These are phyloP conservation scores for Tothia fuscella DNA, from an alignment of 2,329 filamentous ascomycete genomes.

Conservation along the genomic window DNA sequence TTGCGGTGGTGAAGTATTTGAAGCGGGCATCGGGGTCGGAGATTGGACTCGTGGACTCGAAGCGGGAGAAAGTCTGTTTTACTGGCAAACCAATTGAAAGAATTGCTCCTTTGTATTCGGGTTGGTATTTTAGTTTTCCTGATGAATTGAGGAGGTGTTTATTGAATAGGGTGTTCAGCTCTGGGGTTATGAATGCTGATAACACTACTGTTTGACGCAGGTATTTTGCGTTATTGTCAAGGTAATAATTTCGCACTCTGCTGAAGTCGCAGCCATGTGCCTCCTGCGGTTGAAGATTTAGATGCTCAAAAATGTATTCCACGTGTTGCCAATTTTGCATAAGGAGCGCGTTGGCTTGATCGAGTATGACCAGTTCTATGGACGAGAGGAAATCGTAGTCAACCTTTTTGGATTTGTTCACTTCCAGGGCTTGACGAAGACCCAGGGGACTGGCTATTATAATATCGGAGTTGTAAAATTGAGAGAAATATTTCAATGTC, in stretches of 20 bases:
- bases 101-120: constrained; percentile 57
- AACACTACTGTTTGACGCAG: constrained; percentile 79
- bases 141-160: constrained; percentile 67
- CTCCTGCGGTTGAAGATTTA: constrained; percentile 83
- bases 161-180: constrained; percentile 69
- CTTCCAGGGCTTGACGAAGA: constrained; percentile 79
- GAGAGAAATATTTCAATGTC: constrained; percentile 85
- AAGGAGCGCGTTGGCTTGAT: constrained; percentile 82
- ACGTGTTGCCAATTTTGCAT: constrained; percentile 99
- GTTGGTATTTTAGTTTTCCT: constrained; percentile 63
- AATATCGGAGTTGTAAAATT: constrained; percentile 94
- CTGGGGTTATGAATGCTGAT: constrained; percentile 75
- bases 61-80: constrained; percentile 82
- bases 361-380: constrained; percentile 79
- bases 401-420: constrained; percentile 51
- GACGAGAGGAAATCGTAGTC: constrained; percentile 91
- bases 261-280: constrained; percentile 89
- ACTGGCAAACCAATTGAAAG: constrained; percentile 34
- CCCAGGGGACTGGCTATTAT: constrained; percentile 85
- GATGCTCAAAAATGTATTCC: constrained; percentile 78
- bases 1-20: constrained; percentile 73
- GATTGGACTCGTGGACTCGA: constrained; percentile 57
- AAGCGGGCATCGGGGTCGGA: constrained; percentile 81
- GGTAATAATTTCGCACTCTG: constrained; percentile 79
- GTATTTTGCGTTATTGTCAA: constrained; percentile 71